Evolutionary conservation across 228 moss, liverwort and hornwort genomes (phyloP), one percentile per base, ranked within the genome.

Genomic region (Sphagnum fallax): DNA sequence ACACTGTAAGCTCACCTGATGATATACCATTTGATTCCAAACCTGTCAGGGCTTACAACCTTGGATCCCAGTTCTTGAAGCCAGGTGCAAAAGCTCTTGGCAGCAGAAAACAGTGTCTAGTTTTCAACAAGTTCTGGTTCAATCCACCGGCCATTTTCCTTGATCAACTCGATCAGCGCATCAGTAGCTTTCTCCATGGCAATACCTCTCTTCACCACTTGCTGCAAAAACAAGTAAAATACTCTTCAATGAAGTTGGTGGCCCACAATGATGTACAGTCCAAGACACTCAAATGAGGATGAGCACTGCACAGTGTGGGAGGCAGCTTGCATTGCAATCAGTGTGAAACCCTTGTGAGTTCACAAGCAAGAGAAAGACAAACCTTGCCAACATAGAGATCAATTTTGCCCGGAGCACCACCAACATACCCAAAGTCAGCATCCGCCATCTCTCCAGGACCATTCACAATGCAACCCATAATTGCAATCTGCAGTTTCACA

Each of bases 361-460:
- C 32, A 55, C 55, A 55, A 55, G 55, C 12, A 12, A 55, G 55
- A 12, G 9, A 12, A 55, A 12, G 52, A 66, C 75, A 63, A 75
- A 96, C 96, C 86, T 98, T 98, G 83, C 97, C 97, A 60, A 98
- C 93, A 58, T 98, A 98, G 16, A 98, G 91, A 58, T 98, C 97
- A 70, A 98, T 98, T 75, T 98, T 98, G 5, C 85, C 97, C 8
- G 97, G 97, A 77, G 91, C 97, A 48, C 97, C 97, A 81, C 97
- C 97, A 68, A 98, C 97, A 62, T 98, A 98, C 48, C 97, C 97
- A 69, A 98, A 98, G 73, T 98, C 97, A 18, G 97, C 97, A 76
- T 93, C 97, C 68, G 97, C 97, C 97, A 98, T 98, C 79, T 98
- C 97, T 82, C 97, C 97, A 49, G 97, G 97, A 61, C 97, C 97